These are phyloP conservation scores for Dioscorea alata DNA, from an alignment of 106 monocot genomes.

Conservation along the genomic window DNA sequence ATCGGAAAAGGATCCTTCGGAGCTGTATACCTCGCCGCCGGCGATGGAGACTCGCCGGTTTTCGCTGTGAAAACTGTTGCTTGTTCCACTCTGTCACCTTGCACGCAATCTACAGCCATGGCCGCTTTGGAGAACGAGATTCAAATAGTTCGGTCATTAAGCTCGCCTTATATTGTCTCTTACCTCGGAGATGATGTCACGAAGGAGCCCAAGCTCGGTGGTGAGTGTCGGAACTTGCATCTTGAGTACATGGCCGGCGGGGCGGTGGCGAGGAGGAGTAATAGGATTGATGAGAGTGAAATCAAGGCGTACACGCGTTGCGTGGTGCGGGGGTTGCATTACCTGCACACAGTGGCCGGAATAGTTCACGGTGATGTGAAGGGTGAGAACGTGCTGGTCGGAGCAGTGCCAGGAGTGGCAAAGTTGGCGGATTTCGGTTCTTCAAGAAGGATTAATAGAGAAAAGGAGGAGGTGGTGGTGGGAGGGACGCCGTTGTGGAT, in stretches of 20 bases:
- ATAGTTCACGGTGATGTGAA: slow-evolving; percentile 58
- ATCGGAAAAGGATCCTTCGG: slow-evolving; percentile 68
- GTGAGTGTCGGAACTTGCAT: slow-evolving; percentile 27
- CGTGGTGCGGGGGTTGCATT: slow-evolving; percentile 27
- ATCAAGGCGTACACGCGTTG: slow-evolving; percentile 24
- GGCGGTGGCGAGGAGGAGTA: slow-evolving; percentile 12
- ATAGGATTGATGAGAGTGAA: slow-evolving; percentile 16
- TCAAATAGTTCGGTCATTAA: slow-evolving; percentile 23
- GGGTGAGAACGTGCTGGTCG: slow-evolving; percentile 42
- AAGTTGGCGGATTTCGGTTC: slow-evolving; percentile 54
- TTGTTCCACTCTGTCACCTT: background rate
- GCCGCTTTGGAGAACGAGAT: slow-evolving; percentile 42
- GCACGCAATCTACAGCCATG: background rate
- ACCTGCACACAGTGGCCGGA: slow-evolving; percentile 31
- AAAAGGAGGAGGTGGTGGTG: background rate
- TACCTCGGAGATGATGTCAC: slow-evolving; percentile 41
- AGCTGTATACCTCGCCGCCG: slow-evolving; percentile 46
- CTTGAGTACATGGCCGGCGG: slow-evolving; percentile 51
- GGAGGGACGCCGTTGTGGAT: slow-evolving; percentile 81
- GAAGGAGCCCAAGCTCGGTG: background rate
- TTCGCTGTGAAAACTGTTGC: slow-evolving; percentile 72
- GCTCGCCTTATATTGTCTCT: slow-evolving; percentile 41
- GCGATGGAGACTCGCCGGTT: slow-evolving; percentile 19
- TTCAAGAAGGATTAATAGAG: slow-evolving; percentile 10
- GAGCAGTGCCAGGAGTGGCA: background rate